A percentile compares a stretch with the other conserved stretches of the same genome.
Conservation (phyloP, 257 asterid genomes). For the Prunella vulgaris region DNA sequence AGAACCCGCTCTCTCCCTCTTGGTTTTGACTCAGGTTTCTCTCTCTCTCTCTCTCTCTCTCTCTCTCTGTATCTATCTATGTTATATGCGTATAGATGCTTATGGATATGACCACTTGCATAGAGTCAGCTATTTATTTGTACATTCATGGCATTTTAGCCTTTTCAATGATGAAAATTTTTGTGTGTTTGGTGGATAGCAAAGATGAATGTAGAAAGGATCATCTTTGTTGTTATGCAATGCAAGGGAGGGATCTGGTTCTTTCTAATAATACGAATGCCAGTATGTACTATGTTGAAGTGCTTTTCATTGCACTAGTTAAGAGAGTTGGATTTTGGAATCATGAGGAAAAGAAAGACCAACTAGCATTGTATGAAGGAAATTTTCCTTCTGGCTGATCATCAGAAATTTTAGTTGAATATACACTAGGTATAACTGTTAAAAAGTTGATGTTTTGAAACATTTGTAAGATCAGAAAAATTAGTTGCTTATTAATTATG, state of each 20-base stretch:
- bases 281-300: neutral
- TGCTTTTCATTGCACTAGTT: neutral
- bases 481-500: neutral
- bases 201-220: too few relatives aligned
- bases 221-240: neutral
- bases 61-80: neutral
- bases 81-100: neutral
- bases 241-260: neutral
- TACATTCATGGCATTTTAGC: neutral
- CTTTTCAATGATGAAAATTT: neutral
- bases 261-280: neutral
- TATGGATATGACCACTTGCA: neutral
- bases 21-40: constrained; percentile 53
- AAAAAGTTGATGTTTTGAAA: neutral
- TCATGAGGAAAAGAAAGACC: neutral
- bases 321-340: neutral
- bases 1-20: constrained; percentile 46
- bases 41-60: constrained; percentile 23
- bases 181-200: neutral
- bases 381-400: neutral
- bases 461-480: neutral
- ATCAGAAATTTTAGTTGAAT: neutral
- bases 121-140: neutral
- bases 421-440: neutral
- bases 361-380: neutral